Base-by-base conservation (phyloP, 1,139 yeast genomes). In the Pichia sp. region DNA sequence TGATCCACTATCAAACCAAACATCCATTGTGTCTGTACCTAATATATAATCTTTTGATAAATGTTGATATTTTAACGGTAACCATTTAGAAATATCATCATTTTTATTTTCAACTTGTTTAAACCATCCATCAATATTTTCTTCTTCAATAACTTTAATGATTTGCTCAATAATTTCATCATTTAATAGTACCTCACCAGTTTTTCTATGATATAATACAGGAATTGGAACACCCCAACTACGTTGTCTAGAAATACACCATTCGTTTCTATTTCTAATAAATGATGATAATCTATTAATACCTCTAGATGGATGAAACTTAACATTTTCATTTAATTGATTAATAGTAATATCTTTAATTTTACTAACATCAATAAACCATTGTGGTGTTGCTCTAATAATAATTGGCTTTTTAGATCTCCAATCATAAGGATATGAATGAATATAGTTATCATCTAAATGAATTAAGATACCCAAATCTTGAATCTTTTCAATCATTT, bases 201-300 rank as follows among this genome's bases (percentile, higher is more conserved):
- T 76, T 20, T 69, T 70, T 43, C 72, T 73, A 50, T 78, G 66
- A 62, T 84, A 86, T 5, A 92, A 66, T 0, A 87, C 92, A 0
- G 98, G 98, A 37, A 92, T 84, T 1, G 98, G 98, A 34, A 92
- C 97, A 40, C 99, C 99, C 99, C 99, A 92, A n/a, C 79, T 74
- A 54, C 99, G 76, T 63, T 92, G 99, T 55, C 99, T 74, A 0
- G 97, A 90, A 40, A 92, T 89, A 65, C 99, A 92, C 99, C 99
- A 92, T 61, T 92, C 98, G 50, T 80, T 79, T 64, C 99, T 77
- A 45, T 82, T 80, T 22, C 69, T 70, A 29, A 90, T 76, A 59
- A 90, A 92, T 31, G 95, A 78, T 2, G 72, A 60, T 35, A 92
- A 71, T 52, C 98, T 70, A 45, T 76, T 82, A 36, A 68, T 67